Conservation (phyloP, 2,329 filamentous ascomycete genomes). For the Allantophomopsis lycopodina region DNA sequence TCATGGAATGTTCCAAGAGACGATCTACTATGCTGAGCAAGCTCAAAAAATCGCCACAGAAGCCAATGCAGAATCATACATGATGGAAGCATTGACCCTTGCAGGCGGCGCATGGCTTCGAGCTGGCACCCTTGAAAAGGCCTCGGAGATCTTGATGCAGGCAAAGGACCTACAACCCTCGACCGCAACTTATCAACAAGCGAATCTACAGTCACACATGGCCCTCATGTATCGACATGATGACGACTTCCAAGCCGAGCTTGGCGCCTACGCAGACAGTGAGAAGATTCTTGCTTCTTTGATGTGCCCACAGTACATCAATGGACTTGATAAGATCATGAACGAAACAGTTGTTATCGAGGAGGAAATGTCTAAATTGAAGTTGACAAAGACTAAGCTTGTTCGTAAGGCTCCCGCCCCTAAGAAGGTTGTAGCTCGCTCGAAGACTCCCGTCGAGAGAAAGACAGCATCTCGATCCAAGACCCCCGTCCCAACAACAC, state of each 20-base stretch:
- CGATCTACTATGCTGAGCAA: constrained; percentile 76
- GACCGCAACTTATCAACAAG: constrained; percentile 12
- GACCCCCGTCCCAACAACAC: constrained; percentile 2
- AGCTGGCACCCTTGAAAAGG: constrained; percentile 44
- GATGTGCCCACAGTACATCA: constrained; percentile 21
- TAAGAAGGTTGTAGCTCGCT: constrained; percentile 7
- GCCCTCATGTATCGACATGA: constrained; percentile 36
- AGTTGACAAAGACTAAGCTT: constrained; percentile 19
- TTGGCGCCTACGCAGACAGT: constrained; percentile 31
- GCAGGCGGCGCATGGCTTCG: constrained; percentile 39
- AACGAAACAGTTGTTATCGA: constrained; percentile 8
- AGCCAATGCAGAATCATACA: constrained; percentile 21
- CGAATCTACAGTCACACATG: constrained; percentile 37
- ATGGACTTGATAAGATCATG: constrained; percentile 8
- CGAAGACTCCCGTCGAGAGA: constrained; percentile 15
- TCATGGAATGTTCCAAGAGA: constrained; percentile 77
- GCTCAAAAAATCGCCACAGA: constrained; percentile 56
- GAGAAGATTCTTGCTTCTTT: constrained; percentile 28
- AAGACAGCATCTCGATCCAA: constrained; percentile 15
- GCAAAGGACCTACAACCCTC: constrained; percentile 37
- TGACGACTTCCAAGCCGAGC: constrained; percentile 30
- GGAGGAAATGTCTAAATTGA: constrained; percentile 10
- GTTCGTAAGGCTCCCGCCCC: constrained; percentile 17
- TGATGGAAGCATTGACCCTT: constrained; percentile 39
- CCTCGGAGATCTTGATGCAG: constrained; percentile 37